phyloP scores from a whole-genome alignment of 2,329 filamentous ascomycete species.

The Xylariaceae sp. region DNA sequence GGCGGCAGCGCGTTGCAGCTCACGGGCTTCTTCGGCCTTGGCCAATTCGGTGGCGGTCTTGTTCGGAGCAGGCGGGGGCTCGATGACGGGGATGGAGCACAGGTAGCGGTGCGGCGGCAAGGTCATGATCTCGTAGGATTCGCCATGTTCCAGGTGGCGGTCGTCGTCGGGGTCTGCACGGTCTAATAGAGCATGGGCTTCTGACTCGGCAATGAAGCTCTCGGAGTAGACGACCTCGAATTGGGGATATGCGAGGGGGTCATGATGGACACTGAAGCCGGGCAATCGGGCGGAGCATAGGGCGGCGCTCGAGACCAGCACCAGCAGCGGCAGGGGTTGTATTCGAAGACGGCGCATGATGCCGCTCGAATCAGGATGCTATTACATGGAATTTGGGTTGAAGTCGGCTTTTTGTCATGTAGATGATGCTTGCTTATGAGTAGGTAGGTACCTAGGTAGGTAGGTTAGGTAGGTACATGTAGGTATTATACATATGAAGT shows the following conservation, averaged over 20 bases:
- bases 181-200: slow-evolving; percentile 61
- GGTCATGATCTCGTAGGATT: slow-evolving; percentile 70
- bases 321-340: slow-evolving; percentile 34
- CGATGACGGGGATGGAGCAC: slow-evolving; percentile 76
- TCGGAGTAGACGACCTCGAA: slow-evolving; percentile 77
- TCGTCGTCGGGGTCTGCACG: slow-evolving; percentile 34
- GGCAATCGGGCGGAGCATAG: slow-evolving; percentile 47
- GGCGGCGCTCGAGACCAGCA: slow-evolving; percentile 33
- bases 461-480: background rate
- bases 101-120: slow-evolving; percentile 69
- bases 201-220: slow-evolving; percentile 65
- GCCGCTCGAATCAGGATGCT: slow-evolving; percentile 29
- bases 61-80: slow-evolving; percentile 52
- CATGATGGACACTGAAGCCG: slow-evolving; percentile 81
- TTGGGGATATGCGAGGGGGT: slow-evolving; percentile 84
- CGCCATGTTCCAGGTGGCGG: slow-evolving; percentile 30
- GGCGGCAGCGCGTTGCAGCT: slow-evolving; percentile 70
- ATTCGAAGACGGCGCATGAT: slow-evolving; percentile 53
- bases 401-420: too few relatives aligned
- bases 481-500: too few relatives aligned
- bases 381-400: slow-evolving; percentile 33
- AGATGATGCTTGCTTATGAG: slow-evolving; percentile 20
- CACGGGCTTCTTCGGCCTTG: slow-evolving; percentile 72
- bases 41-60: slow-evolving; percentile 64
- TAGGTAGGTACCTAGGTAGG: too few relatives aligned